These are phyloP conservation scores for Backusella mclennaniae DNA, from an alignment of 192 early-diverging fungal species.

Conservation along the genomic window DNA sequence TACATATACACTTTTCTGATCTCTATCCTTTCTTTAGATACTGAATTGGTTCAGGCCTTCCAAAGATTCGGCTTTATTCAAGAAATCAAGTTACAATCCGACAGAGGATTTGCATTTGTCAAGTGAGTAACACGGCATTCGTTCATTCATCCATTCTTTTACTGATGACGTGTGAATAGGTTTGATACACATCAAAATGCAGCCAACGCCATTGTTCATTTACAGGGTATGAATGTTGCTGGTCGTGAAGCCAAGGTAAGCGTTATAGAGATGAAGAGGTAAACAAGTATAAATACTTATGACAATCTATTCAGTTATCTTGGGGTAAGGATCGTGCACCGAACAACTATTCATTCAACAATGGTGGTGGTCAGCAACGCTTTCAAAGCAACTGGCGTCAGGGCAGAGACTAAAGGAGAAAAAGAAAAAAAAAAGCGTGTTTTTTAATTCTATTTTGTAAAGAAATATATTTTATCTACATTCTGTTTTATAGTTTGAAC, in stretches of 20 bases:
- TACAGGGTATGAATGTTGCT: slow-evolving; percentile 69
- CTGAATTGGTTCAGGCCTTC: slow-evolving; percentile 43
- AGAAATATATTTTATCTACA: slow-evolving; percentile 9
- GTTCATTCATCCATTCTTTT: neutral
- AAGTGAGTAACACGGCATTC: slow-evolving; percentile 40
- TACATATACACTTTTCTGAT: neutral
- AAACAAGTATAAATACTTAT: neutral
- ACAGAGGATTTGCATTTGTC: slow-evolving; percentile 88
- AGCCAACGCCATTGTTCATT: slow-evolving; percentile 77
- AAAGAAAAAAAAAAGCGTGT: slow-evolving; percentile 9
- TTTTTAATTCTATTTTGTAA: slow-evolving; percentile 8
- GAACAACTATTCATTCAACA: neutral
- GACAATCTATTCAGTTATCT: slow-evolving; percentile 50
- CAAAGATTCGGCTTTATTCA: slow-evolving; percentile 72
- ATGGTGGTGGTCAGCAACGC: slow-evolving; percentile 2
- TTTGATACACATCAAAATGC: slow-evolving; percentile 87
- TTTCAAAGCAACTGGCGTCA: slow-evolving; percentile 12
- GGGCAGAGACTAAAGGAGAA: slow-evolving; percentile 2
- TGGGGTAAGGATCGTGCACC: slow-evolving; percentile 81
- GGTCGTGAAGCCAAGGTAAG: slow-evolving; percentile 62
- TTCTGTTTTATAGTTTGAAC: slow-evolving; percentile 10
- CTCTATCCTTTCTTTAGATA: neutral
- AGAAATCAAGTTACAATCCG: slow-evolving; percentile 80
- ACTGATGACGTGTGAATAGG: slow-evolving; percentile 25
- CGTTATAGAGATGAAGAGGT: neutral